These are phyloP conservation scores for Globisporangium irregulare DNA, from an alignment of 352 stramenopile genomes.

Conservation along the genomic window DNA sequence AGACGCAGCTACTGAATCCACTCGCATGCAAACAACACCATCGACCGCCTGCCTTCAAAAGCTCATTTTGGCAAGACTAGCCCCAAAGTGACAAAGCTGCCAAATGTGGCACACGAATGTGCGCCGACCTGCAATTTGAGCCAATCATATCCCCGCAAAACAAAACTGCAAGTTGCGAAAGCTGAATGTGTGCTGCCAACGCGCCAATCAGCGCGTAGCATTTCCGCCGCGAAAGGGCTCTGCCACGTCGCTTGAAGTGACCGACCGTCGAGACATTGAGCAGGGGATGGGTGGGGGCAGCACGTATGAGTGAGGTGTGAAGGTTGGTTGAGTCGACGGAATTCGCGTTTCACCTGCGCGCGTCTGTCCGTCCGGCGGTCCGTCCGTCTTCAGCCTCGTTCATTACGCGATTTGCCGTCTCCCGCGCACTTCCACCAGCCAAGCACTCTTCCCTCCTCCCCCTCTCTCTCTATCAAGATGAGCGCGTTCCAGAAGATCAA, in stretches of 20 bases:
- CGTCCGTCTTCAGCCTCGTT: neutral
- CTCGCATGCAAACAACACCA: neutral
- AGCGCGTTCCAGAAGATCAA: conserved; percentile 60
- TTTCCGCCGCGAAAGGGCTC: neutral
- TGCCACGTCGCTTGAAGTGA: conserved; percentile 9
- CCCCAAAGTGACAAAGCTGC: too few relatives aligned
- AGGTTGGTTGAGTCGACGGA: conserved; percentile 12
- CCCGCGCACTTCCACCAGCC: conserved; percentile 5
- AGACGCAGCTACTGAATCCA: neutral
- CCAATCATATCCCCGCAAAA: too few relatives aligned
- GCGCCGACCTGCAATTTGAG: too few relatives aligned
- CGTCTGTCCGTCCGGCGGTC: neutral
- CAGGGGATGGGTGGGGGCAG: too few relatives aligned
- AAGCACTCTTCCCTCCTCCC: neutral
- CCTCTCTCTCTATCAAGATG: conserved; percentile 3
- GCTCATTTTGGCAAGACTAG: too few relatives aligned
- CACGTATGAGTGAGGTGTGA: neutral
- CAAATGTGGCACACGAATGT: too few relatives aligned
- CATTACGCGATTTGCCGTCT: conserved; percentile 14
- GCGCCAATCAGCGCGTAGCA: conserved; percentile 5
- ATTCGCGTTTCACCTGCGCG: neutral
- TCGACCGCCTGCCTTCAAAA: neutral
- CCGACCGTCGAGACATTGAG: neutral
- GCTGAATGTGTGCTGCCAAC: neutral
- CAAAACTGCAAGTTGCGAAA: too few relatives aligned